Evolutionary conservation across 2,329 filamentous ascomycete genomes (phyloP), one percentile per base, ranked within the genome.

Genomic region (Botrytis elliptica): DNA sequence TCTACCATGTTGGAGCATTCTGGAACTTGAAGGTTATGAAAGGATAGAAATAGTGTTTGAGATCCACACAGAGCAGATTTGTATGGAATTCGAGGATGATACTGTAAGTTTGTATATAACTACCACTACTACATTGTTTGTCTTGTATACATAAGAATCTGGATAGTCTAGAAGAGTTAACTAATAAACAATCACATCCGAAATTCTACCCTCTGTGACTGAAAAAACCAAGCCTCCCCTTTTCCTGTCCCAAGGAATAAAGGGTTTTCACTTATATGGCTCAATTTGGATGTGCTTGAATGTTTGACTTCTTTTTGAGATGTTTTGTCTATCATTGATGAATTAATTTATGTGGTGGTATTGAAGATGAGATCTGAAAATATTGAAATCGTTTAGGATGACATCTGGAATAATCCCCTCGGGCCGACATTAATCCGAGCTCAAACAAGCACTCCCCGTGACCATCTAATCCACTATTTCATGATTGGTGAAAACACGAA

Each of bases 401-500:
- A 55, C n/a, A 55, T 18, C 14, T n/a, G 14, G 14, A 29, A 1
- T n/a, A 8, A 8, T 4, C 6, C 3, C n/a, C n/a, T 57, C 52
- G 52, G 52, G n/a, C 64, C 66, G 66, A 44, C 1, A 6, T 57
- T 69, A 25, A 16, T 33, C 66, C 66, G 66, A 42, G 46, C 1
- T 10, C 3, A 20, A 49, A 5, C 49, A 33, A 8, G 36, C 4
- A 57, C 6, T 5, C 25, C 49, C 38, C 4, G 64, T 49, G 29
- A 38, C 22, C 14, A 8, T n/a, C 18, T 42, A 9, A 29, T 42
- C 62, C 38, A 62, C 20, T 55, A 22, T 9, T 57, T 22, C 22
- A 49, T 49, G 18, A 67, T 68, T 69, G 49, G 49, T 29, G 10
- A 33, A 25, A 42, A 68, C 65, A 68, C 65, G 65, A 55, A 55